Evolutionary conservation across 2,329 filamentous ascomycete species (phyloP).

Genomic region (Beauveria caledonica): DNA sequence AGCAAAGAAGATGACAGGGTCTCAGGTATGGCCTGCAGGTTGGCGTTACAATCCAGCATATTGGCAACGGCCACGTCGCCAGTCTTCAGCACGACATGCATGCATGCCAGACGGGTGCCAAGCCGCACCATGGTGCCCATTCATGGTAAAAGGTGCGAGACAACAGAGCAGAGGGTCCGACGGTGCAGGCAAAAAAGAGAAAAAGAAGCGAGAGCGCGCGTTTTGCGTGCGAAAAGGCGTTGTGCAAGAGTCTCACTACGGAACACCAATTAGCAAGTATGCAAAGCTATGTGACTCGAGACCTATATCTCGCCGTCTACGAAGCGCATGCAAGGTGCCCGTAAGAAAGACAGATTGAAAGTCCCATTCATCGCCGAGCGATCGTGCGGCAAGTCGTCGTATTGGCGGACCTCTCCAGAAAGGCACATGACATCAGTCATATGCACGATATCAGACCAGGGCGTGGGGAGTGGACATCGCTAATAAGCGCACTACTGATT

Average conservation of each 20-base stretch:
- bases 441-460: neutral
- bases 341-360: too few relatives aligned
- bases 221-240: neutral
- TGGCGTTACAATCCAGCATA: neutral
- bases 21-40: neutral
- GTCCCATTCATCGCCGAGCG: neutral
- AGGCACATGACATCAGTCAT: neutral
- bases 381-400: neutral
- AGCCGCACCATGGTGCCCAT: neutral
- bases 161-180: neutral
- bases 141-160: neutral
- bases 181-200: neutral
- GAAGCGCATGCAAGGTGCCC: neutral
- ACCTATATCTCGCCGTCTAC: neutral
- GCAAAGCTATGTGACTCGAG: neutral
- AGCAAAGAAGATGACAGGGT: neutral
- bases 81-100: constrained; percentile 2
- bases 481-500: neutral
- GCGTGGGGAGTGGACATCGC: neutral
- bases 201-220: neutral
- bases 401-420: neutral
- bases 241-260: neutral
- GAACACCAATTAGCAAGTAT: neutral
- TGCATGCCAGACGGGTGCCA: neutral
- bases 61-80: neutral